Evolutionary conservation across 2,329 filamentous ascomycete genomes (phyloP).

Genomic region (Aspergillus brasiliensis): DNA sequence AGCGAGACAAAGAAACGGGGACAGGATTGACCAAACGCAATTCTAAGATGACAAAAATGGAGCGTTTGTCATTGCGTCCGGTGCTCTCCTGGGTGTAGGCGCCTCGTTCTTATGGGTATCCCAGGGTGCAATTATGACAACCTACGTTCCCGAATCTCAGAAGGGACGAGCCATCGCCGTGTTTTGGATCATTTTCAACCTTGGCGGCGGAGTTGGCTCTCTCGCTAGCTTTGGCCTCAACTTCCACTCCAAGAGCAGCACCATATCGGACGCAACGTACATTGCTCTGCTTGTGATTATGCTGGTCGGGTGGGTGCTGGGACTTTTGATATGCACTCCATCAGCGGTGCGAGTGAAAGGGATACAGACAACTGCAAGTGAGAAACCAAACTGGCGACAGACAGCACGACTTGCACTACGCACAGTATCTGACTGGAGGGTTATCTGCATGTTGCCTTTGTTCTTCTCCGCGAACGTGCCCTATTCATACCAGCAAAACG

Average conservation of each 20-base stretch:
- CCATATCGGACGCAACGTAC: constrained; percentile 55
- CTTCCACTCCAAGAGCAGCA: constrained; percentile 44
- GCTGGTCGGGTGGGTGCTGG: too few species aligned
- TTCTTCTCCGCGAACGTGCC: constrained; percentile 61
- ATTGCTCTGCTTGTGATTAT: constrained; percentile 32
- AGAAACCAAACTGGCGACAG: background rate
- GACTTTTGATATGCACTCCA: too few species aligned
- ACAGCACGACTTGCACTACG: background rate
- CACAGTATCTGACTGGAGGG: constrained; percentile 44
- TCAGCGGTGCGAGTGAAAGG: too few species aligned
- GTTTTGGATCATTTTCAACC: constrained; percentile 53
- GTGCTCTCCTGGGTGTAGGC: constrained; percentile 50
- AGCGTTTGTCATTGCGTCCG: constrained; percentile 48
- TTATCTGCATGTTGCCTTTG: constrained; percentile 54
- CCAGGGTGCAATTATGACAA: constrained; percentile 54
- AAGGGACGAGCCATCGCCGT: constrained; percentile 48
- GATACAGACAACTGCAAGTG: constrained; percentile 38
- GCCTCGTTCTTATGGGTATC: constrained; percentile 51
- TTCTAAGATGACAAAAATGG: too few species aligned
- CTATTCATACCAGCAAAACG: constrained; percentile 60
- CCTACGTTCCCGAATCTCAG: constrained; percentile 47
- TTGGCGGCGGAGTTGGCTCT: constrained; percentile 49
- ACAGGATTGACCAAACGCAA: too few species aligned
- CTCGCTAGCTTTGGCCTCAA: constrained; percentile 51
- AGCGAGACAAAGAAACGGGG: too few species aligned